These are phyloP conservation scores for Senecio squalidus DNA, from an alignment of 140 eudicot species.

Conservation along the genomic window DNA sequence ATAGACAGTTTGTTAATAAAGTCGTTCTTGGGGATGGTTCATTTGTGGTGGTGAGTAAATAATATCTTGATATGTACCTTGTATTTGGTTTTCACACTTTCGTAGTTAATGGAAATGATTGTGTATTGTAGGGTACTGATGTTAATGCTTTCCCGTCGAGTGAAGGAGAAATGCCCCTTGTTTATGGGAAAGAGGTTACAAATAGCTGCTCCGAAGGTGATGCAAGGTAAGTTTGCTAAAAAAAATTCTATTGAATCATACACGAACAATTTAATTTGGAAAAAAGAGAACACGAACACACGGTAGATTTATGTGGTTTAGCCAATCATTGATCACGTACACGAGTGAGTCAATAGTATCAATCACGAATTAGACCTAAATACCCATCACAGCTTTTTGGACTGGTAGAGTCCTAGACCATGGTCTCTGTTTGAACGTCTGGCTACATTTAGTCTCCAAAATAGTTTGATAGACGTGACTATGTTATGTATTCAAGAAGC, in stretches of 20 bases:
- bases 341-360: too few species aligned
- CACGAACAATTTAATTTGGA: background rate
- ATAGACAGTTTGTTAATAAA: slow-evolving; percentile 26
- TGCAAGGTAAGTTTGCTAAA: slow-evolving; percentile 23
- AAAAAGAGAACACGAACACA: too few species aligned
- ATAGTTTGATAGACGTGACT: too few species aligned
- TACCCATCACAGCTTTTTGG: too few species aligned
- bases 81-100: background rate
- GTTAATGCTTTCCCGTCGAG: slow-evolving; percentile 28
- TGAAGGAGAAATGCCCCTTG: slow-evolving; percentile 22
- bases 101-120: background rate
- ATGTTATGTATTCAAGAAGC: too few species aligned
- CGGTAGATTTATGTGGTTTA: too few species aligned
- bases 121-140: slow-evolving; percentile 29
- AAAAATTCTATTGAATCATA: background rate
- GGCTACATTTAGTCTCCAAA: too few species aligned
- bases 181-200: slow-evolving; percentile 30
- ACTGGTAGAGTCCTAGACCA: too few species aligned
- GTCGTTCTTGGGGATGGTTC: slow-evolving; percentile 29
- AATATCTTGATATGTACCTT: background rate
- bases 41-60: background rate
- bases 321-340: too few species aligned
- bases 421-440: too few species aligned
- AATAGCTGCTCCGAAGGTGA: background rate
- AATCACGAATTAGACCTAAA: too few species aligned